Base-by-base conservation (phyloP, 805 yeast genomes). In the Yarrowia osloensis region DNA sequence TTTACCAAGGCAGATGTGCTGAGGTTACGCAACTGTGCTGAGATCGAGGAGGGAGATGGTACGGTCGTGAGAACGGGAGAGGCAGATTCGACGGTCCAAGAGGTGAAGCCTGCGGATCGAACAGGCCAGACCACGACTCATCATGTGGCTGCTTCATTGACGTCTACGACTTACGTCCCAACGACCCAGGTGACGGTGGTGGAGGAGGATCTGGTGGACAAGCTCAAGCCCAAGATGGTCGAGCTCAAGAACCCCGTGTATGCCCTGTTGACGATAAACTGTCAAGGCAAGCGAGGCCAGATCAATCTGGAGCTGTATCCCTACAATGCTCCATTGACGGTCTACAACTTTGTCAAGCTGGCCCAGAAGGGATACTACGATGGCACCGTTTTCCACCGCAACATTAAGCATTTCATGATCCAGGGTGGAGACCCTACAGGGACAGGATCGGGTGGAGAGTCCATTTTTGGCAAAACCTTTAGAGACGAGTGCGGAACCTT, bases 381-480 rank as follows among this genome's bases (percentile, higher is more conserved):
- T 52, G 77, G 77, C 15, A 68, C 72, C 19, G 67, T 66, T 21
- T 75, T 76, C 65, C 76, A 74, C 52, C 69, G 77, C 17, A 74
- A 74, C 65, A 74, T 76, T 31, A 71, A 71, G 69, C 73, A 74
- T 39, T 76, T 76, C 68, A 75, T 76, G 78, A 71, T 76, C 59
- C 78, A 76, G 67, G 76, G 76, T 7, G 78, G 78, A 11, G 78
- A 76, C 57, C 78, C 78, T 1, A 71, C 76, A 1, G 77, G 78
- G 17, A 74, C 77, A 3, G 78, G 78, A 4, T 65, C 71, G 2
- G 77, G 77, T 13, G 77, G 78, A 17, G 91, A 91, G 55, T 92
- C 94, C 49, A 69, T 70, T 26, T 74, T 79, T 35, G 76, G 76
- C n/a, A 67, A 69, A 40, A 70, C 76, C 46, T 75, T 72, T 68